phyloP scores from a whole-genome alignment of 2,329 filamentous ascomycete species.

The Capronia epimyces region DNA sequence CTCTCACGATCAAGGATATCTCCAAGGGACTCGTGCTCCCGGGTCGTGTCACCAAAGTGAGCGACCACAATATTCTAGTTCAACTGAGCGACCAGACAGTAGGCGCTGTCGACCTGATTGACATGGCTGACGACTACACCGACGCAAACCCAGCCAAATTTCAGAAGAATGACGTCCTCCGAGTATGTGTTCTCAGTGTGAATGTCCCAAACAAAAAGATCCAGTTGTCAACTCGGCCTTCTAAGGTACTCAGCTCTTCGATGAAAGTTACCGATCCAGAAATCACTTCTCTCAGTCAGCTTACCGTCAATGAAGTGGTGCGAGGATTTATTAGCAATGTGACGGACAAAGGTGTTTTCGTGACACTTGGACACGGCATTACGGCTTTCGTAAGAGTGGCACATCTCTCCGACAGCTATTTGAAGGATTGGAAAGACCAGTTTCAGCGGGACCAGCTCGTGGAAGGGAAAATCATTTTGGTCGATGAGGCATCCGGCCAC shows the following conservation, averaged over 20 bases:
- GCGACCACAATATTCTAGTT: constrained; percentile 75
- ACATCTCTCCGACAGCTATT: constrained; percentile 80
- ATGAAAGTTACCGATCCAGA: constrained; percentile 75
- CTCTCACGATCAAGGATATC: constrained; percentile 64
- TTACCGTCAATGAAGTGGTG: constrained; percentile 71
- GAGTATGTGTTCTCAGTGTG: constrained; percentile 76
- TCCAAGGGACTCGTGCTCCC: constrained; percentile 75
- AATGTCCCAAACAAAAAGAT: constrained; percentile 81
- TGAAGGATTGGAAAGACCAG: constrained; percentile 92
- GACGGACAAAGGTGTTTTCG: constrained; percentile 80
- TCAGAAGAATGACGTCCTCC: constrained; percentile 78
- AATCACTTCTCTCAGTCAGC: constrained; percentile 62
- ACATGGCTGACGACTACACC: constrained; percentile 80
- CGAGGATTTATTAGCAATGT: constrained; percentile 91
- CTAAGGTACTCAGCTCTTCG: constrained; percentile 81
- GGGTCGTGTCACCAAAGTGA: constrained; percentile 77
- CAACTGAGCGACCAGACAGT: constrained; percentile 76
- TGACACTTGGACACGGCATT: constrained; percentile 73
- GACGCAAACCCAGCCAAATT: constrained; percentile 69
- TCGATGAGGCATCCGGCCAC: constrained; percentile 64
- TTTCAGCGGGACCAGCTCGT: constrained; percentile 89
- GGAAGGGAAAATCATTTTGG: constrained; percentile 71
- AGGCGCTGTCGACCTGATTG: constrained; percentile 73
- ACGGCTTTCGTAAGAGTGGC: constrained; percentile 78
- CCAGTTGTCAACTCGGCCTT: constrained; percentile 74